Evolutionary conservation across 108 stramenopile genomes (phyloP).

Genomic region (Hondaea fermentalgiana): DNA sequence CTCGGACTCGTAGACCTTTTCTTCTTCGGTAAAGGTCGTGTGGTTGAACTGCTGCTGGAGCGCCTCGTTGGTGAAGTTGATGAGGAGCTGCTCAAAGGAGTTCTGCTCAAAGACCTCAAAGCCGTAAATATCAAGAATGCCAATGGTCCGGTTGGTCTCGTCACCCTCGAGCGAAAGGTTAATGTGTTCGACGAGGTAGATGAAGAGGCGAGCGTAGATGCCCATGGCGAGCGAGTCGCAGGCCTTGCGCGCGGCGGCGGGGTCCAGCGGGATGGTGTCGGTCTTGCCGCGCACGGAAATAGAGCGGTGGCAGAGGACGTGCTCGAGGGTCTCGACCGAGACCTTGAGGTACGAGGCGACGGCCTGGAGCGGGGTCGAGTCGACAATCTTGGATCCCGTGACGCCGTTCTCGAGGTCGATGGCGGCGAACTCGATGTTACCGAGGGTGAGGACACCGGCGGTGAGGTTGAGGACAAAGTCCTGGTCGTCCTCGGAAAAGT

Average conservation of each 20-base stretch:
- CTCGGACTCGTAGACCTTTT: slow-evolving; percentile 27
- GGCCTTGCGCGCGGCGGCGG: slow-evolving; percentile 43
- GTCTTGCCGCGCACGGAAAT: slow-evolving; percentile 27
- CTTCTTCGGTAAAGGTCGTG: slow-evolving; percentile 38
- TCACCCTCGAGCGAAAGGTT: slow-evolving; percentile 16
- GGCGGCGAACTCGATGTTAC: slow-evolving; percentile 35
- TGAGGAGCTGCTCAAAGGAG: slow-evolving; percentile 74
- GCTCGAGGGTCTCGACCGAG: slow-evolving; percentile 29
- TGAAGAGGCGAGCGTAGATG: slow-evolving; percentile 29
- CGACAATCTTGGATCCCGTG: not conserved
- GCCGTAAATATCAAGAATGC: slow-evolving; percentile 91
- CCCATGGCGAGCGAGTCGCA: slow-evolving; percentile 43
- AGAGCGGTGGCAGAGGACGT: slow-evolving; percentile 33
- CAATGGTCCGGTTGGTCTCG: slow-evolving; percentile 61
- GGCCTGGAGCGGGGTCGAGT: slow-evolving; percentile 9
- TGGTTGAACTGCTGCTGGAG: slow-evolving; percentile 51
- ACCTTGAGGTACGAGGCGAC: not conserved
- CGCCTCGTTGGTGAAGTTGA: slow-evolving; percentile 55
- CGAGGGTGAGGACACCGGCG: slow-evolving; percentile 48
- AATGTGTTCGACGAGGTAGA: slow-evolving; percentile 10
- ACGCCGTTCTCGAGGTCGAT: not conserved
- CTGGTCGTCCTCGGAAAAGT: not conserved
- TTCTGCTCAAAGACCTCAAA: slow-evolving; percentile 83
- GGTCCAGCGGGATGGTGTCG: slow-evolving; percentile 34
- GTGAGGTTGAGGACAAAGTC: slow-evolving; percentile 22